phyloP scores from a whole-genome alignment of 1,139 yeast species.

The Saccharomycopsis hybrid region DNA sequence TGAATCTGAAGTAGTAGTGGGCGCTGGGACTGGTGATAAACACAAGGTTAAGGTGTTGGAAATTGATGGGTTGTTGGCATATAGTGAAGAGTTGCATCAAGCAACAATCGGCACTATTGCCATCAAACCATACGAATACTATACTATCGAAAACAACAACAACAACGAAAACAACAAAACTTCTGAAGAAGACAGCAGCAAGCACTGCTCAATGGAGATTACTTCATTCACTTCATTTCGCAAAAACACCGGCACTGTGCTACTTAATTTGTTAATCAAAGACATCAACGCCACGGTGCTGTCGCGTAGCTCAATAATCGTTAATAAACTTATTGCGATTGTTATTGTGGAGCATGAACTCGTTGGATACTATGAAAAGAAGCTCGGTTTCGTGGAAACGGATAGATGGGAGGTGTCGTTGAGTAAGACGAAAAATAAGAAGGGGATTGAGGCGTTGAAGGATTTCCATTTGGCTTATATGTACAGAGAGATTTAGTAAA shows the following conservation, averaged over 20 bases:
- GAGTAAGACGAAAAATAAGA: constrained; percentile 30
- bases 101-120: constrained; percentile 41
- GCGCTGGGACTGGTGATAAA: not conserved
- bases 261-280: not conserved
- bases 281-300: no score
- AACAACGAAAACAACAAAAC: constrained; percentile 41
- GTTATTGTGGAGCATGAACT: constrained; percentile 48
- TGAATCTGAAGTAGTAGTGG: no score
- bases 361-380: constrained; percentile 37
- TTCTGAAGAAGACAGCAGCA: constrained; percentile 27
- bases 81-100: constrained; percentile 24
- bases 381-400: constrained; percentile 34
- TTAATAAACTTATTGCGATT: constrained; percentile 31
- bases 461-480: constrained; percentile 33
- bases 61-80: constrained; percentile 26
- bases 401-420: constrained; percentile 26
- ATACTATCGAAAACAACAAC: constrained; percentile 27
- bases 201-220: no score
- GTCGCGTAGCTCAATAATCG: not conserved
- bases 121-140: constrained; percentile 29
- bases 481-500: not conserved
- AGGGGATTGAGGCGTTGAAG: constrained; percentile 30
- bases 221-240: no score
- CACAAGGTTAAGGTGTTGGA: constrained; percentile 2
- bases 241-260: constrained; percentile 8